A percentile compares a stretch with the other conserved stretches of the same genome.
phyloP scores from a whole-genome alignment of 108 stramenopile genomes.

The Nitzschia putrida region DNA sequence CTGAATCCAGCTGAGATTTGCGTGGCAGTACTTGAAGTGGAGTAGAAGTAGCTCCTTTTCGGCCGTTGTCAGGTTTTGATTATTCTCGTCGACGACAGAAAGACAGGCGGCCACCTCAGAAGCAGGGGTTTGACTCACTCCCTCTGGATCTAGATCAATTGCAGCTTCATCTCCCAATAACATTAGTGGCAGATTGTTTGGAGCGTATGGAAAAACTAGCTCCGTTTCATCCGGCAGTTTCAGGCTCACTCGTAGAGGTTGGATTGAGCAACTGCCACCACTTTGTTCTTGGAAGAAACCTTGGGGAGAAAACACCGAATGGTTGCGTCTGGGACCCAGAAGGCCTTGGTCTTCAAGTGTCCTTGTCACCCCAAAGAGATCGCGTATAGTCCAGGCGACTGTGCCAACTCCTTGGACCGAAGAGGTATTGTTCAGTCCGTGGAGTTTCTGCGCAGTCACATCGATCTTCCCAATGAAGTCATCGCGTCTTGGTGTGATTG shows the following conservation, averaged over 20 bases:
- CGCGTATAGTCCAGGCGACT: slow-evolving; percentile 25
- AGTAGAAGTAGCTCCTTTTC: slow-evolving; percentile 32
- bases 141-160: not conserved
- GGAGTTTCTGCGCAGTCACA: no score
- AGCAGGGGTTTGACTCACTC: not conserved
- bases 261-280: not conserved
- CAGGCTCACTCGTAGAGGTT: not conserved
- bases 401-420: slow-evolving; percentile 34
- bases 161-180: not conserved
- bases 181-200: slow-evolving; percentile 32
- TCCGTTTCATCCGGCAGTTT: not conserved
- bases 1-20: slow-evolving; percentile 22
- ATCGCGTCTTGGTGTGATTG: slow-evolving; percentile 23
- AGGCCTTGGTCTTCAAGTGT: slow-evolving; percentile 9
- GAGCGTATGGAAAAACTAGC: slow-evolving; percentile 21
- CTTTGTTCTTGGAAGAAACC: slow-evolving; percentile 12
- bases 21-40: slow-evolving; percentile 39
- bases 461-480: slow-evolving; percentile 29
- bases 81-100: slow-evolving; percentile 29
- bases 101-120: not conserved
- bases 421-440: no score
- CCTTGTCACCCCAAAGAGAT: not conserved
- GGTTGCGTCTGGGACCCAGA: slow-evolving; percentile 24
- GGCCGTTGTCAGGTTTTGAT: slow-evolving; percentile 38
- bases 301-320: slow-evolving; percentile 30